Evolutionary conservation across 2,329 filamentous ascomycete genomes (phyloP), one percentile per base, ranked within the genome.

Genomic region (Sarocladiaceae sp.): DNA sequence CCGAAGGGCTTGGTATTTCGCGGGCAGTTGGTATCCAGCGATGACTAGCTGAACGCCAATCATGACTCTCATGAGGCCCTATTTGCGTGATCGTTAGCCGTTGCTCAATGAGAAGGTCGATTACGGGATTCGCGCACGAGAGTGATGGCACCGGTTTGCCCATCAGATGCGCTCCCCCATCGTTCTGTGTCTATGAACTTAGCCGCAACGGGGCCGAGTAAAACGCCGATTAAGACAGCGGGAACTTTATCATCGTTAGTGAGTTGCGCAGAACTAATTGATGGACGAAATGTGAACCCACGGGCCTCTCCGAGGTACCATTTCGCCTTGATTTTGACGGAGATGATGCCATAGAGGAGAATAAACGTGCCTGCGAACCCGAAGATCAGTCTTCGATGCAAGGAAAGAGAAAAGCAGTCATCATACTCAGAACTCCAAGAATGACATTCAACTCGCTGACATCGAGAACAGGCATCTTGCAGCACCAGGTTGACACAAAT

Each of bases 21-120:
- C 77, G 0, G 82, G 82, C 1, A 85, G 66, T 58, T 85, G 79
- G 57, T 79, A 84, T 23, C 82, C 82, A 2, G 79, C 80, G 54
- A 84, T 84, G 33, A 84, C 71, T n/a, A 84, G 71, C 57, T 85
- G 81, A 2, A 84, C 72, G 3, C 80, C 79, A 52, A 85, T 83
- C 53, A 84, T 78, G 25, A 85, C 69, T n/a, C 82, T 73, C 55
- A 73, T 74, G 7, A 84, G 59, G 11, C 75, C 76, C 66, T 68
- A 12, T 6, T n/a, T 37, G n/a, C n/a, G n/a, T n/a, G n/a, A 11
- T 44, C 2, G 36, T 44, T 35, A 40, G 42, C 31, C 18, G 11
- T 8, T n/a, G n/a, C 4, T 17, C 17, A 3, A 12, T 13, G 12
- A 3, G n/a, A 23, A 49, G 31, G 13, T 17, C 2, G 1, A 3